Percentiles rank a stretch among this genome's conserved stretches.
These are phyloP conservation scores for Calonectria crousiana DNA, from an alignment of 2,329 filamentous ascomycete species.

Conservation along the genomic window DNA sequence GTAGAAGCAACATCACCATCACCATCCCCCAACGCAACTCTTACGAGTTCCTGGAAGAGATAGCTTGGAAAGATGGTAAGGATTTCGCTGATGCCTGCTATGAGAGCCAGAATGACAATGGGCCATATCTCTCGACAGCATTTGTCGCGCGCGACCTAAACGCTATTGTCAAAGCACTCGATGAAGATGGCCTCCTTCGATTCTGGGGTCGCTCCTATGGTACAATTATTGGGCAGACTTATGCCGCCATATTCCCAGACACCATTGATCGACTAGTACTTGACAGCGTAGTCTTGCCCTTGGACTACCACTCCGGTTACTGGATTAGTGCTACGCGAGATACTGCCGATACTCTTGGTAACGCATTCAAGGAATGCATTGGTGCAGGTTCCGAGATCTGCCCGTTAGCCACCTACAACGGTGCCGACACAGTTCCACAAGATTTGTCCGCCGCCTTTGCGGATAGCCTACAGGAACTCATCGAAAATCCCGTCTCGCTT, in stretches of 20 bases:
- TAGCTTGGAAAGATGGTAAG: not conserved
- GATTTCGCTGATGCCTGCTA: not conserved
- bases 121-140: not conserved
- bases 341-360: constrained; percentile 23
- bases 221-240: constrained; percentile 22
- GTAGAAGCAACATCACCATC: not conserved
- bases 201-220: constrained; percentile 20
- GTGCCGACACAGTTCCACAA: constrained; percentile 22
- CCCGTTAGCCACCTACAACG: constrained; percentile 29
- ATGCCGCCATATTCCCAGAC: constrained; percentile 30
- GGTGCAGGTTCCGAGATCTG: constrained; percentile 28
- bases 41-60: not conserved
- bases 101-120: not conserved
- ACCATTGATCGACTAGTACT: constrained; percentile 27
- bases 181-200: not conserved
- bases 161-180: not conserved
- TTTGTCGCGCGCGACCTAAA: not conserved
- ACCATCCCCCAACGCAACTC: not conserved
- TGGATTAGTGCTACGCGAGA: constrained; percentile 24
- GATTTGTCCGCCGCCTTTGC: constrained; percentile 19
- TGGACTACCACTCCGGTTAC: constrained; percentile 26
- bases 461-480: not conserved
- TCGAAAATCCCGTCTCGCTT: constrained; percentile 7
- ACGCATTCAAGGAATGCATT: constrained; percentile 33
- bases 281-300: constrained; percentile 27